phyloP scores from a whole-genome alignment of 2,329 filamentous ascomycete genomes.

The Fusarium sp. region DNA sequence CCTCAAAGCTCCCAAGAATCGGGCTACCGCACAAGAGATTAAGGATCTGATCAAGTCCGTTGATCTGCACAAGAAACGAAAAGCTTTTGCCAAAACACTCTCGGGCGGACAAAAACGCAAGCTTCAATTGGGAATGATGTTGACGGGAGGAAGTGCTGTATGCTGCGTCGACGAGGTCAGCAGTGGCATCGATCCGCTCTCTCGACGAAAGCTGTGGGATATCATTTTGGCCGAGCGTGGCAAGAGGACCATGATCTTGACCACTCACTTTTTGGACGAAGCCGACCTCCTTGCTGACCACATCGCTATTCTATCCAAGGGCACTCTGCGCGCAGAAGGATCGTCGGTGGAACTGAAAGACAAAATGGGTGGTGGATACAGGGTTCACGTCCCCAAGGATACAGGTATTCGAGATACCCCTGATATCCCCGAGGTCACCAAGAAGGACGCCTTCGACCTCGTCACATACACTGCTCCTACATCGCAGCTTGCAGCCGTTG shows the following conservation, averaged over 20 bases:
- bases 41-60: slow-evolving; percentile 71
- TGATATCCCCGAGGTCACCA: slow-evolving; percentile 64
- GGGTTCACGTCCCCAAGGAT: slow-evolving; percentile 75
- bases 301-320: slow-evolving; percentile 87
- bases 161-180: slow-evolving; percentile 94
- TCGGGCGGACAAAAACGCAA: slow-evolving; percentile 94
- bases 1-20: slow-evolving; percentile 72
- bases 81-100: slow-evolving; percentile 77
- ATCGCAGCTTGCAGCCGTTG: slow-evolving; percentile 74
- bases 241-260: slow-evolving; percentile 82
- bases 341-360: slow-evolving; percentile 89
- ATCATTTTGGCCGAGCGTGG: slow-evolving; percentile 88
- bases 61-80: slow-evolving; percentile 78
- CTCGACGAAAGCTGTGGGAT: slow-evolving; percentile 91
- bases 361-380: slow-evolving; percentile 82
- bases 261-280: slow-evolving; percentile 94
- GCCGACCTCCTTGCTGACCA: slow-evolving; percentile 89
- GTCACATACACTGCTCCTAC: slow-evolving; percentile 76
- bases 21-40: slow-evolving; percentile 67
- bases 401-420: slow-evolving; percentile 58
- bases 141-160: slow-evolving; percentile 86
- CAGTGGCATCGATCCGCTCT: slow-evolving; percentile 86
- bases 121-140: slow-evolving; percentile 92
- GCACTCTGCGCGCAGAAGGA: slow-evolving; percentile 80
- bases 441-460: slow-evolving; percentile 72